A percentile compares a stretch with the other conserved stretches of the same genome.
Evolutionary conservation across 345 rosid genomes (phyloP).

Genomic region (Lepidium africanum): DNA sequence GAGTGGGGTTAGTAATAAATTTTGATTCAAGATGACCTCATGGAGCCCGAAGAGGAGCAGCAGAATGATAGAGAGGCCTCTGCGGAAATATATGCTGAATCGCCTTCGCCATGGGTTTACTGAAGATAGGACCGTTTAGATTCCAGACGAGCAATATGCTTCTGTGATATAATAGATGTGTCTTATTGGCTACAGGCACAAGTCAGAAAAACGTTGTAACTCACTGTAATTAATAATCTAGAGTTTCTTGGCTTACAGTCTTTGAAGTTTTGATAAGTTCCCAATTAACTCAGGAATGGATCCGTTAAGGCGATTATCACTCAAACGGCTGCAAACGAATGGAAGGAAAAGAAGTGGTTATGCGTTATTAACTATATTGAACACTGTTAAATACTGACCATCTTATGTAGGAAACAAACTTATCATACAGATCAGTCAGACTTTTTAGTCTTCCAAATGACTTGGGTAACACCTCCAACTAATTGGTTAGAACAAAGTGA

Average conservation of each 20-base stretch:
- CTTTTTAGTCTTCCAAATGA: conserved; percentile 32
- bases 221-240: background rate
- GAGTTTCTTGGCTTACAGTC: conserved; percentile 49
- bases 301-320: conserved; percentile 68
- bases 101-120: no score
- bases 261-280: conserved; percentile 47
- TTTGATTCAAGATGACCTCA: no score
- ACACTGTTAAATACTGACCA: background rate
- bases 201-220: background rate
- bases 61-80: no score
- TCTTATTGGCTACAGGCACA: conserved; percentile 19
- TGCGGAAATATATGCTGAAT: no score
- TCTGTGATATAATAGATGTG: background rate
- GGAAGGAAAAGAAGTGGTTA: background rate
- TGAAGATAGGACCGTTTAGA: background rate
- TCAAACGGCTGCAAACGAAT: conserved; percentile 48
- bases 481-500: conserved; percentile 35
- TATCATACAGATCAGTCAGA: conserved; percentile 35
- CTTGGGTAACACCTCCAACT: conserved; percentile 37
- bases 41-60: no score
- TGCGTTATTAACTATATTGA: background rate
- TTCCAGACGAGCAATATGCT: background rate
- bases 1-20: no score
- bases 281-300: conserved; percentile 53
- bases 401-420: background rate